Evolutionary conservation across 306 rosid genomes (phyloP).

Genomic region (Fragaria nilgerrensis): DNA sequence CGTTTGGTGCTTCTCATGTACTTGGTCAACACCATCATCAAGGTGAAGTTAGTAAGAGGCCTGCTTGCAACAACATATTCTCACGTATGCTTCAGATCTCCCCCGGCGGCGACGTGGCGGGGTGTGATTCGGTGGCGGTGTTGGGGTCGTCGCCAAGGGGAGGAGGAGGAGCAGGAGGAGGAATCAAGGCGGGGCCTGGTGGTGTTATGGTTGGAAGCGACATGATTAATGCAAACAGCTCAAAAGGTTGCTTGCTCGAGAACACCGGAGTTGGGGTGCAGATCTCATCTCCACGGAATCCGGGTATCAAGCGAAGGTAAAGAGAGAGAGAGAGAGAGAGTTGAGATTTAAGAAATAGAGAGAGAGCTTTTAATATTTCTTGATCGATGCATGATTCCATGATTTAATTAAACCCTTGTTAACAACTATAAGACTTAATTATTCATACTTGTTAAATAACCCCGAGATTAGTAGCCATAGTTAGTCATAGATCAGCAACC

Average conservation of each 20-base stretch:
- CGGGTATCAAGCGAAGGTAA: slow-evolving; percentile 78
- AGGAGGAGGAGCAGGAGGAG: background rate
- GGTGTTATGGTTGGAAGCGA: slow-evolving; percentile 34
- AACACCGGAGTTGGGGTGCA: slow-evolving; percentile 49
- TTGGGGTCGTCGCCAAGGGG: slow-evolving; percentile 35
- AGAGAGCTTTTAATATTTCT: slow-evolving; percentile 12
- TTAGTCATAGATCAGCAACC: slow-evolving; percentile 6
- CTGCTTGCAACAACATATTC: slow-evolving; percentile 56
- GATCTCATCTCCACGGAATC: slow-evolving; percentile 91
- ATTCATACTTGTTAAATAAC: background rate
- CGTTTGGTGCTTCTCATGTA: background rate
- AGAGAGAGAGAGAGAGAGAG: background rate
- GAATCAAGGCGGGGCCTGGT: slow-evolving; percentile 21
- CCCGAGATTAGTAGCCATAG: background rate
- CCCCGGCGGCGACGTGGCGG: slow-evolving; percentile 33
- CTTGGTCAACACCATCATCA: background rate
- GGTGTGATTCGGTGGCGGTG: slow-evolving; percentile 32
- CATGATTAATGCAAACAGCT: slow-evolving; percentile 42
- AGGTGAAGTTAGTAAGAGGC: slow-evolving; percentile 18
- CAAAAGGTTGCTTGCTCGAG: slow-evolving; percentile 45
- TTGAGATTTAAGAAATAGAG: background rate
- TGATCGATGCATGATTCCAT: slow-evolving; percentile 10
- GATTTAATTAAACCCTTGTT: slow-evolving; percentile 8
- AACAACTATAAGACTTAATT: background rate
- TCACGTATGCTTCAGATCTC: slow-evolving; percentile 92